Evolutionary conservation across 2,329 filamentous ascomycete species (phyloP), one percentile per base, ranked within the genome.

Genomic region (Calonectria hongkongensis): DNA sequence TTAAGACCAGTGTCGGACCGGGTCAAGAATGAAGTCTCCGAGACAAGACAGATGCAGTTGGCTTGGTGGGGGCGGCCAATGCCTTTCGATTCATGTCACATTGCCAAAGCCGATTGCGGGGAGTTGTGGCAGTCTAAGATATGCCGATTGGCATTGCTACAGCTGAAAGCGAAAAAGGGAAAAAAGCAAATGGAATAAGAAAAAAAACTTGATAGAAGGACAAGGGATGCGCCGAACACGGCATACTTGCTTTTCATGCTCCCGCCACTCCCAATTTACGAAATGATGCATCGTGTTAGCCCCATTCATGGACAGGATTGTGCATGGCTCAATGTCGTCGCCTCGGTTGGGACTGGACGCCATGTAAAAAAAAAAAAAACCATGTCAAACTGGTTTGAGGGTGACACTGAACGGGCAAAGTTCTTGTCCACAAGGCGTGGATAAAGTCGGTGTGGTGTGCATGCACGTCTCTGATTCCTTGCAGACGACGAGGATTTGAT

Each of bases 401-500:
- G 36, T 41, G 54, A 41, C 33, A 25, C 39, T 58, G 54, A 33
- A 36, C 12, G 21, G 21, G 21, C 21, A 21, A 21, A 21, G 21
- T 58, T 41, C 15, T 60, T n/a, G 25, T 41, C 25, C 25, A 13
- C 6, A 41, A 41, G 39, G 54, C 54, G 25, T 60, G 54, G 36
- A 27, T 41, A 28, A 41, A 41, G 54, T 60, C 54, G 54, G 54
- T 60, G 54, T 60, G 21, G 21, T 60, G 45, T 48, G 43, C 43
- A 48, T 48, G 54, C 54, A 18, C 33, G 54, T 60, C 54, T 60
- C 33, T 60, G 21, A 60, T 60, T 41, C 54, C 54, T 41, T 60
- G 54, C 54, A 56, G 48, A 21, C 21, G 21, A 21, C 21, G 21
- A 21, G 30, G 30, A 2, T 30, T 51, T 25, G 18, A 8, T 21